A percentile compares a stretch with the other conserved stretches of the same genome.
phyloP scores from a whole-genome alignment of 1,284 basidiomycete genomes.

The Moesziomyces sp. region DNA sequence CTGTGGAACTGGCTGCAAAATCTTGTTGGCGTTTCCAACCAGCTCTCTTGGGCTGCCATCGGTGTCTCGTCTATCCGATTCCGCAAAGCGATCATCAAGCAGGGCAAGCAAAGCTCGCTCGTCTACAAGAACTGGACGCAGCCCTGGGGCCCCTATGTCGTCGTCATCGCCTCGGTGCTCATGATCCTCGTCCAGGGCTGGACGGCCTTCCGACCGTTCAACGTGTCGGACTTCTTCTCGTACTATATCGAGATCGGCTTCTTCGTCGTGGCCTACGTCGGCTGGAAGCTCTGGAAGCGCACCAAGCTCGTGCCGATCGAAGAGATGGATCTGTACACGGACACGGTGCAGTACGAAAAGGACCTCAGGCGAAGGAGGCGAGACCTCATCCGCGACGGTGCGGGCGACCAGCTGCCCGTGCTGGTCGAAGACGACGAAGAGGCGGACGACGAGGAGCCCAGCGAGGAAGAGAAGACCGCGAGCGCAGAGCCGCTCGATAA shows the following conservation, averaged over 20 bases:
- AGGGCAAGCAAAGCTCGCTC: constrained; percentile 70
- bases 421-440: constrained; percentile 39
- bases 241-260: constrained; percentile 68
- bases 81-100: constrained; percentile 74
- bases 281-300: constrained; percentile 51
- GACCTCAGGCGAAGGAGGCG: constrained; percentile 24
- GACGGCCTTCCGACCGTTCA: constrained; percentile 49
- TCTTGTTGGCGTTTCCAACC: constrained; percentile 76
- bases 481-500: constrained; percentile 2
- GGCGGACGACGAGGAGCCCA: constrained; percentile 4
- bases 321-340: constrained; percentile 63
- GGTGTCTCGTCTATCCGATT: constrained; percentile 80
- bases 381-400: constrained; percentile 20
- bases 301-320: constrained; percentile 40
- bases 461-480: constrained; percentile 4
- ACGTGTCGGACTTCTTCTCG: constrained; percentile 68
- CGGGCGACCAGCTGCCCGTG: constrained; percentile 22
- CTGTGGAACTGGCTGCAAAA: constrained; percentile 75
- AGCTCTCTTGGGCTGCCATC: constrained; percentile 86
- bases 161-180: constrained; percentile 47
- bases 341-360: constrained; percentile 36
- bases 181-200: constrained; percentile 66
- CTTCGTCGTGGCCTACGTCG: constrained; percentile 37
- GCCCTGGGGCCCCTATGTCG: constrained; percentile 60
- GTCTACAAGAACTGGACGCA: constrained; percentile 71